Percentiles rank a stretch among this genome's conserved stretches.
Conservation (phyloP, 2,329 filamentous ascomycete genomes). For the Sclerotinia trifoliorum region DNA sequence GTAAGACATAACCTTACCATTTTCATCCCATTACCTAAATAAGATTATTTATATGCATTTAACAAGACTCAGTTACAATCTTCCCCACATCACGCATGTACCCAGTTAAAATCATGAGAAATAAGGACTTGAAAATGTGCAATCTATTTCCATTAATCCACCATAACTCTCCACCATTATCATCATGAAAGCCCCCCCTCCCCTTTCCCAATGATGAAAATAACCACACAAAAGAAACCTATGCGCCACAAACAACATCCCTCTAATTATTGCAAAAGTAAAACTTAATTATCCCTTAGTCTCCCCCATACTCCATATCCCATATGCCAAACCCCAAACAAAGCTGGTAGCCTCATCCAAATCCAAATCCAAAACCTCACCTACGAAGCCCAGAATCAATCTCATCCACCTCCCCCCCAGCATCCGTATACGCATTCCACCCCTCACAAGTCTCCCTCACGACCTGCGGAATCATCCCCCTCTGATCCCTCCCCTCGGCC, state of each 20-base stretch:
- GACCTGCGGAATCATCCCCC: slow-evolving; percentile 46
- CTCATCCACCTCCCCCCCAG: slow-evolving; percentile 47
- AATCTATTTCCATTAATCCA: neutral
- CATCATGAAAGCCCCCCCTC: too few relatives aligned
- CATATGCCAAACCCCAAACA: neutral
- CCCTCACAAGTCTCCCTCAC: slow-evolving; percentile 52
- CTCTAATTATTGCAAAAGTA: too few relatives aligned
- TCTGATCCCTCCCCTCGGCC: slow-evolving; percentile 27
- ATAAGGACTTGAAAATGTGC: neutral
- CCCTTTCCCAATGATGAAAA: too few relatives aligned
- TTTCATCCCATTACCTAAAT: neutral
- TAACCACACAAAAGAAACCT: too few relatives aligned
- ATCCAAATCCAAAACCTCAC: neutral
- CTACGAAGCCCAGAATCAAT: slow-evolving; percentile 49
- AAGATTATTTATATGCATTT: neutral
- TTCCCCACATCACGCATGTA: too few relatives aligned
- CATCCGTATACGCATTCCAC: slow-evolving; percentile 51
- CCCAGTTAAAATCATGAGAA: too few relatives aligned
- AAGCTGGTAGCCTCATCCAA: neutral
- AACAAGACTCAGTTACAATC: neutral
- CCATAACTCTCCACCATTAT: neutral
- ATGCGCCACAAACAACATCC: too few relatives aligned
- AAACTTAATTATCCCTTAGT: too few relatives aligned
- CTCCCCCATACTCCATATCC: too few relatives aligned
- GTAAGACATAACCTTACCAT: too few relatives aligned